These are phyloP conservation scores for Vigna angularis DNA, from an alignment of 306 rosid genomes.

Conservation along the genomic window DNA sequence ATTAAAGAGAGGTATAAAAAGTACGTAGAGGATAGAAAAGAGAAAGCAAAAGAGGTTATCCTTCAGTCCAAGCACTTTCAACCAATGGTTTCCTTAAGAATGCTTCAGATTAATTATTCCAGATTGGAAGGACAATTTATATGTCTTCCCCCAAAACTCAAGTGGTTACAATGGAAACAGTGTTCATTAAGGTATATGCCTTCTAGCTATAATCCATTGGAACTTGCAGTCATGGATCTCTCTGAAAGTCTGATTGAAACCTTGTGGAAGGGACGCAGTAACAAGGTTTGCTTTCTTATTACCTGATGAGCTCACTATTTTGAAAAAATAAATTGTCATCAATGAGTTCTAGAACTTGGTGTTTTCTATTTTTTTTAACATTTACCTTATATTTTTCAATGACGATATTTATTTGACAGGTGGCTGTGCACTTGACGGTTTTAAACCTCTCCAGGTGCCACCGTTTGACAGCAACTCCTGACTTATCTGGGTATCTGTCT, in stretches of 20 bases:
- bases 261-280: slow-evolving; percentile 42
- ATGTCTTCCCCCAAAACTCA: slow-evolving; percentile 51
- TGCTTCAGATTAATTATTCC: slow-evolving; percentile 61
- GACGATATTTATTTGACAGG: slow-evolving; percentile 44
- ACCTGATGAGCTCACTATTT: background rate
- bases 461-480: slow-evolving; percentile 52
- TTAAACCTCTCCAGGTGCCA: slow-evolving; percentile 52
- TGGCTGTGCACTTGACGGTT: slow-evolving; percentile 51
- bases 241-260: slow-evolving; percentile 52
- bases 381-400: background rate
- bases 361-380: background rate
- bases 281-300: slow-evolving; percentile 41
- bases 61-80: slow-evolving; percentile 45
- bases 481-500: slow-evolving; percentile 49
- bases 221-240: slow-evolving; percentile 65
- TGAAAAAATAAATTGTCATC: background rate
- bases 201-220: slow-evolving; percentile 43
- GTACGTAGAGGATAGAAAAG: slow-evolving; percentile 37
- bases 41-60: slow-evolving; percentile 38
- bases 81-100: slow-evolving; percentile 55
- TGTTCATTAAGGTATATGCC: slow-evolving; percentile 57
- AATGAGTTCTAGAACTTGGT: background rate
- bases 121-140: slow-evolving; percentile 52
- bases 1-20: slow-evolving; percentile 47
- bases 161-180: slow-evolving; percentile 70